These are phyloP conservation scores for Pythium grandisporangium DNA, from an alignment of 352 stramenopile species.

Conservation along the genomic window DNA sequence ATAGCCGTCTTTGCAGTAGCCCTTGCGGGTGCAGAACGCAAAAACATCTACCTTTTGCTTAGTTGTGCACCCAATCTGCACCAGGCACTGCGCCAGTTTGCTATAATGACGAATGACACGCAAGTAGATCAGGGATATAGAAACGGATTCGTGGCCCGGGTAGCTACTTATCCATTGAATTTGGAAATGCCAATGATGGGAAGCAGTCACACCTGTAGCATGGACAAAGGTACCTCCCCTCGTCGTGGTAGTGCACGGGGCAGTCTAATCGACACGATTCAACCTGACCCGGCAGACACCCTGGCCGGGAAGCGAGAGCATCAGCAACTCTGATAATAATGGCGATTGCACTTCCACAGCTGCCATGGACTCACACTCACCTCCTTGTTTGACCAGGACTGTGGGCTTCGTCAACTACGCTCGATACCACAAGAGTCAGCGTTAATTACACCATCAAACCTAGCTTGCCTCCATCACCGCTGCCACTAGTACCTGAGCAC, in stretches of 20 bases:
- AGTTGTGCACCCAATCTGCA: slow-evolving; percentile 52
- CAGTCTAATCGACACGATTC: slow-evolving; percentile 41
- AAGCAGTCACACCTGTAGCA: slow-evolving; percentile 49
- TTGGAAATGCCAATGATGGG: background rate
- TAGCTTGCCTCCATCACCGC: too few relatives aligned
- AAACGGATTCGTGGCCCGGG: too few relatives aligned
- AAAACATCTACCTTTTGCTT: slow-evolving; percentile 55
- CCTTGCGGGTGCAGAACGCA: slow-evolving; percentile 56
- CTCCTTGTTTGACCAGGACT: too few relatives aligned
- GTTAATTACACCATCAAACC: too few relatives aligned
- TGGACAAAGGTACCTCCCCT: slow-evolving; percentile 38
- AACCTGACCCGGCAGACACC: slow-evolving; percentile 33
- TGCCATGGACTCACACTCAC: too few relatives aligned
- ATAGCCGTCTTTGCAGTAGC: slow-evolving; percentile 78
- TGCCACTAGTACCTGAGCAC: too few relatives aligned
- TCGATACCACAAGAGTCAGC: too few relatives aligned
- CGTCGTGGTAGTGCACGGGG: slow-evolving; percentile 45
- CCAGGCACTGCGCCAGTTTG: slow-evolving; percentile 55
- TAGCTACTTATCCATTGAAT: background rate
- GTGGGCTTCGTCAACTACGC: too few relatives aligned
- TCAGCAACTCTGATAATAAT: too few relatives aligned
- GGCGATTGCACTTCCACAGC: too few relatives aligned
- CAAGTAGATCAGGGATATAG: background rate
- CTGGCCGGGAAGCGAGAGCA: too few relatives aligned
- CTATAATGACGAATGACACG: slow-evolving; percentile 12